A percentile compares a stretch with the other conserved stretches of the same genome.
Conservation (phyloP, 352 stramenopile species). For the Phytopythium sindhum region DNA sequence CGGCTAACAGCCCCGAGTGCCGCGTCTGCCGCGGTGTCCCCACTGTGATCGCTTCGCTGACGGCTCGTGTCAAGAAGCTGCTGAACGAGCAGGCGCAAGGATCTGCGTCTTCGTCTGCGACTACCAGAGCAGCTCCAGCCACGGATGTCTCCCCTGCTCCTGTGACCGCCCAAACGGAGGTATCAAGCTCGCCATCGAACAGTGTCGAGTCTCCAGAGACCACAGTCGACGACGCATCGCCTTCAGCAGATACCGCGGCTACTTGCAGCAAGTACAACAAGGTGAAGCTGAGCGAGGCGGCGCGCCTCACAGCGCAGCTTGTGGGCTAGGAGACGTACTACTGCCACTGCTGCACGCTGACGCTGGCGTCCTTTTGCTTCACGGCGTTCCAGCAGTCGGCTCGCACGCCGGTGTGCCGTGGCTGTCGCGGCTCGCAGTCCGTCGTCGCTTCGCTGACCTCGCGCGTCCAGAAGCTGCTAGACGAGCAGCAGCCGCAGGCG, state of each 20-base stretch:
- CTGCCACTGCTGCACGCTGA: conserved; percentile 3
- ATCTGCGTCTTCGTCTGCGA: not conserved
- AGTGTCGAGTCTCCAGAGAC: not conserved
- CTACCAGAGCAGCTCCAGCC: not conserved
- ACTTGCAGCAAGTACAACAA: not conserved
- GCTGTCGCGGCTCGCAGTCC: not conserved
- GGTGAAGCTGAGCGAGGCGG: not conserved
- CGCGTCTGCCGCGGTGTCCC: conserved; percentile 4
- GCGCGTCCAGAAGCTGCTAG: not conserved
- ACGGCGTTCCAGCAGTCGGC: not conserved
- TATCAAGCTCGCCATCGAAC: not conserved
- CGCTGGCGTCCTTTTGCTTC: not conserved
- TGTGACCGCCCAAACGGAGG: not conserved
- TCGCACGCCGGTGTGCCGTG: not conserved
- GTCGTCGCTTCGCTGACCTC: not conserved
- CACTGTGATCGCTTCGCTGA: not conserved
- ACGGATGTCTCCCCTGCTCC: not conserved
- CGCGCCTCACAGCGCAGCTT: not conserved
- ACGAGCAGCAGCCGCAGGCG: not conserved
- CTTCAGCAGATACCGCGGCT: not conserved
- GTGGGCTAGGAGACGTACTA: not conserved
- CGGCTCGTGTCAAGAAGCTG: conserved; percentile 1
- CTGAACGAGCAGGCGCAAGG: not conserved
- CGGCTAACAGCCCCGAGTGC: not conserved
- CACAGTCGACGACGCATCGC: not conserved